Base-by-base conservation (phyloP, 495 filamentous ascomycete species). In the Aspergillus saccharolyticus region DNA sequence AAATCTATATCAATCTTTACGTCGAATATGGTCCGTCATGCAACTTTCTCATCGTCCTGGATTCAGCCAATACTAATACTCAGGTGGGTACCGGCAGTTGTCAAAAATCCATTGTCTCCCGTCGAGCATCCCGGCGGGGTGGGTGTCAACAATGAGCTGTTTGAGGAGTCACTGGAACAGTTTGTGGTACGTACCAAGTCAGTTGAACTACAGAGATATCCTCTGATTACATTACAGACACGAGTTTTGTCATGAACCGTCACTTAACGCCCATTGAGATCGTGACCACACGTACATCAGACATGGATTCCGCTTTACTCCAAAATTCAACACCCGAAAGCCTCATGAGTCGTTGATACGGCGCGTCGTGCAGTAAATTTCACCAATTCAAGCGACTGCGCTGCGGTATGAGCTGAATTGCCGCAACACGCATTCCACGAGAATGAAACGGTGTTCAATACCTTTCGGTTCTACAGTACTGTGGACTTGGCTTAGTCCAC, bases 1-100 rank as follows among this genome's bases (percentile, higher is more conserved):
- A 98, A 80, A 97, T 98, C 53, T 97, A 97, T 70, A 94, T 96
- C 67, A 97, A 94, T 73, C 83, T 97, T 21, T 97, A 90, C 74
- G 91, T 97, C 44, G 94, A 98, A 79, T 97, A 90, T 66, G 89
- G 89, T 92, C 71, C 60, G 83, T 72, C 15, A 22, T 22, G 39
- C 22, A 7, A 17, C 39, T 14, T 4, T 24, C n/a, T 25, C 2
- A 14, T 24, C 12, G 15, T 15, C 21, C 18, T 43, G 16, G 16
- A 15, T 30, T 3, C 22, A 22, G 21, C 12, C 12, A 42, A 10
- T 44, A 14, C 24, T 50, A 17, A 56, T 44, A 4, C 25, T 4
- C 4, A 30, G 20, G 21, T 45, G 44, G 63, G 16, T 52, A 28
- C 45, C 6, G 51, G 28, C 62, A 93, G 93, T 97, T 30, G 90